phyloP scores from a whole-genome alignment of 2,329 filamentous ascomycete genomes.

The Trichoderma citrinoviride region DNA sequence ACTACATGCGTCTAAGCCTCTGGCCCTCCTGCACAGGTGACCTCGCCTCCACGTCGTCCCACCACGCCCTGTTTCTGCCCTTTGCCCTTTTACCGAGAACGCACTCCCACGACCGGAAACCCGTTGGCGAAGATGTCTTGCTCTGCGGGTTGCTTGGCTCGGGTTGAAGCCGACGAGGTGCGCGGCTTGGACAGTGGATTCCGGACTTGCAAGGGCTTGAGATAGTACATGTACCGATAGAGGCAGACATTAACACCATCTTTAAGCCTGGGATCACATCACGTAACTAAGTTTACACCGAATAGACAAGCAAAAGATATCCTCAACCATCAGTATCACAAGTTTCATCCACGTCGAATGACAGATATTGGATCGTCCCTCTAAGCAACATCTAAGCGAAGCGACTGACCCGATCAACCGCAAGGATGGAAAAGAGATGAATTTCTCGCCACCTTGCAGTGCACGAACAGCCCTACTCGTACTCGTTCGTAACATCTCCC shows the following conservation, averaged over 20 bases:
- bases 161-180: neutral
- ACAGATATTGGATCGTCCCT: too few species aligned
- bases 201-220: neutral
- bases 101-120: neutral
- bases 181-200: neutral
- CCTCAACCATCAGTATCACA: too few species aligned
- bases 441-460: neutral
- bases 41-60: conserved; percentile 13
- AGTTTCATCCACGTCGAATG: too few species aligned
- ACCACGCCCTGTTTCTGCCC: conserved; percentile 4
- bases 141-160: neutral
- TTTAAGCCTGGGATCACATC: too few species aligned
- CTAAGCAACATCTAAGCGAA: neutral
- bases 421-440: neutral
- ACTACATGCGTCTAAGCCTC: conserved; percentile 1
- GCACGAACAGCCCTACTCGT: neutral
- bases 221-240: neutral
- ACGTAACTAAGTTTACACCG: too few species aligned
- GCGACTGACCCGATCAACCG: conserved; percentile 4
- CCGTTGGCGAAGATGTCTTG: neutral
- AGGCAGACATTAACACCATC: too few species aligned
- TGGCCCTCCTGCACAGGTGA: conserved; percentile 5
- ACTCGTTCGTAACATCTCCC: too few species aligned
- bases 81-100: conserved; percentile 15
- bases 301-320: too few species aligned